phyloP scores from a whole-genome alignment of 192 early-diverging fungal species.

The Entomortierella beljakovae region DNA sequence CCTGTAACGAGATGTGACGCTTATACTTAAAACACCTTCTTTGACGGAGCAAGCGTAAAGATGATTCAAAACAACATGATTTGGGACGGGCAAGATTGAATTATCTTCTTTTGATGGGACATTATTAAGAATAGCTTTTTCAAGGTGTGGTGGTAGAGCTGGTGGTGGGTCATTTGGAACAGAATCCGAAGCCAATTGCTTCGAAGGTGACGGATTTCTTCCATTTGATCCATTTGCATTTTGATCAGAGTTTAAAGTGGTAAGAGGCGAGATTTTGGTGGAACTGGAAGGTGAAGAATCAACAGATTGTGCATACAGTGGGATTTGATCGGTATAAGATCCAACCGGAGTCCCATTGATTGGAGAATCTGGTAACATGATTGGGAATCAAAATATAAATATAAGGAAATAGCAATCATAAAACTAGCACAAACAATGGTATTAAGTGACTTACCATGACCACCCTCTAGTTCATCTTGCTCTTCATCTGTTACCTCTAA shows the following conservation, averaged over 20 bases:
- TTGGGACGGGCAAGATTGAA: slow-evolving; percentile 84
- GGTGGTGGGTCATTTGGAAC: slow-evolving; percentile 74
- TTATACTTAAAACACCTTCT: slow-evolving; percentile 96
- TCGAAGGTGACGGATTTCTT: slow-evolving; percentile 22
- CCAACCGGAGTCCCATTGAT: slow-evolving; percentile 48
- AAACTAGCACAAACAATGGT: neutral
- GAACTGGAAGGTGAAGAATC: slow-evolving; percentile 58
- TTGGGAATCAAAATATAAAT: neutral
- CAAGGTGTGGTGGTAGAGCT: slow-evolving; percentile 90
- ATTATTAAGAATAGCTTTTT: slow-evolving; percentile 92
- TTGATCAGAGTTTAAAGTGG: slow-evolving; percentile 45
- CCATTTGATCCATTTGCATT: slow-evolving; percentile 24
- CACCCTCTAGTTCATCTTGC: slow-evolving; percentile 66
- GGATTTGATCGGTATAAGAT: slow-evolving; percentile 48
- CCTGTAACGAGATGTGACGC: slow-evolving; percentile 89
- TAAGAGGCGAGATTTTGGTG: slow-evolving; percentile 41
- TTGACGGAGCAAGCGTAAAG: slow-evolving; percentile 96
- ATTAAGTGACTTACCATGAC: slow-evolving; percentile 19
- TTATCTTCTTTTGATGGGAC: slow-evolving; percentile 82
- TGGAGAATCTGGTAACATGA: slow-evolving; percentile 19
- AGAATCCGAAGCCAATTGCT: slow-evolving; percentile 14
- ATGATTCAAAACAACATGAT: slow-evolving; percentile 95
- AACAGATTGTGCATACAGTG: slow-evolving; percentile 29
- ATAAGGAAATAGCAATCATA: neutral
- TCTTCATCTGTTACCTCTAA: slow-evolving; percentile 85